Base-by-base conservation (phyloP, 495 filamentous ascomycete genomes). In the Rostrohypoxylon terebratum region DNA sequence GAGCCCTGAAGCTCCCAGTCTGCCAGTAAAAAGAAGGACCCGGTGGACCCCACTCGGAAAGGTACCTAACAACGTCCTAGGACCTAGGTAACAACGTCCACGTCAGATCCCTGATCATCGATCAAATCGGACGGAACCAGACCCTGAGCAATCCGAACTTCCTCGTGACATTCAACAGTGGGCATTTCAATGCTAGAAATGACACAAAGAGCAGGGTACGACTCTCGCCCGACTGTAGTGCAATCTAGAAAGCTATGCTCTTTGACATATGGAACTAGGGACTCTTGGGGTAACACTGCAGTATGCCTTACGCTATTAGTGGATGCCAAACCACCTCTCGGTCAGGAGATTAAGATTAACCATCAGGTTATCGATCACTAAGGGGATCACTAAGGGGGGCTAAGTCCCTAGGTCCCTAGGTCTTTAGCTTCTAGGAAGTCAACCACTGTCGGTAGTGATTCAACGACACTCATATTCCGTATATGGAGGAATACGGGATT, bases 361-460 rank as follows among this genome's bases (percentile, higher is more conserved):
- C 50, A 51, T 54, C 28, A 18, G n/a, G 18, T 55, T 55, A 20
- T 55, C 31, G 51, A 36, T 55, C 51, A 55, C 51, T 55, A 8
- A 8, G 23, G 13, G 50, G 51, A 36, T 55, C 51, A 55, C 51
- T 55, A 8, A 8, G 23, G 13, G 50, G 14, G 47, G 42, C n/a
- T 7, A 45, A 45, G 42, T 20, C 42, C 47, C 20, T 25, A 50
- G 8, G 47, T 25, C 21, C 16, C 45, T 48, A 20, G 36, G 36
- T 38, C 36, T 10, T 1, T 14, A 2, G 13, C 47, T 23, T 23
- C 13, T 14, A 10, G 34, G 8, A 38, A 23, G 45, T 47, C 13
- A 20, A 47, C 18, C 7, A 2, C 45, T 21, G n/a, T 48, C 16
- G 4, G 18, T 48, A 18, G 21, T 48, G 16, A 23, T 11, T 23